These are phyloP conservation scores for Fusarium sp. DNA, from an alignment of 2,329 filamentous ascomycete species.

Conservation along the genomic window DNA sequence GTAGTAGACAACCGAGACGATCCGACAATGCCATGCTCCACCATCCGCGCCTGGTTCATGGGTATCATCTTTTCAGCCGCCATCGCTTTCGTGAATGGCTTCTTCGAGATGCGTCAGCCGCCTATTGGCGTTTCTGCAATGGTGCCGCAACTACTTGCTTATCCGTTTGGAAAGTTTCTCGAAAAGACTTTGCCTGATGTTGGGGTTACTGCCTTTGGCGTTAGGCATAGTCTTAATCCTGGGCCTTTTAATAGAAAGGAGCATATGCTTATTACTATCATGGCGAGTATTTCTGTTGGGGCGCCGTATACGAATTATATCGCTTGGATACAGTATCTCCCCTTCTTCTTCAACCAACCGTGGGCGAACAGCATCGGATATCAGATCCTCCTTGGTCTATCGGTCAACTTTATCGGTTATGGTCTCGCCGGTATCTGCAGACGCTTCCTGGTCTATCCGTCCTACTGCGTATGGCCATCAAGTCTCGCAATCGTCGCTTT, in stretches of 20 bases:
- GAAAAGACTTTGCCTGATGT: conserved; percentile 60
- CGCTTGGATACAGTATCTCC: conserved; percentile 58
- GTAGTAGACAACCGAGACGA: conserved; percentile 63
- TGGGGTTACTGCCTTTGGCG: conserved; percentile 56
- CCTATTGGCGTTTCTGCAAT: conserved; percentile 60
- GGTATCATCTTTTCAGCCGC: conserved; percentile 59
- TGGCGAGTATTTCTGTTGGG: conserved; percentile 64
- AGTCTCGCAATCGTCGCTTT: conserved; percentile 60
- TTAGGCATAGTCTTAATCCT: conserved; percentile 61
- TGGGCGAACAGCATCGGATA: conserved; percentile 59
- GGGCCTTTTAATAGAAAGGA: conserved; percentile 67
- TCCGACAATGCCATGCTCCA: conserved; percentile 59
- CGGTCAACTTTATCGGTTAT: conserved; percentile 64
- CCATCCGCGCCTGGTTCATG: conserved; percentile 62
- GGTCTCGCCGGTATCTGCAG: conserved; percentile 60
- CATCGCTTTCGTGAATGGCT: conserved; percentile 61
- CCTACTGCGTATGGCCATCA: conserved; percentile 62
- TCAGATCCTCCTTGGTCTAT: conserved; percentile 58
- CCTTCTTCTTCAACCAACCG: conserved; percentile 59
- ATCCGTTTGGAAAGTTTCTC: conserved; percentile 60
- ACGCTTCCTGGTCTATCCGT: conserved; percentile 61
- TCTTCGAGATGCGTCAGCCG: conserved; percentile 65
- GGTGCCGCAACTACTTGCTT: conserved; percentile 65
- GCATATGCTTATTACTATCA: conserved; percentile 66
- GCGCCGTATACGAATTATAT: conserved; percentile 60